These are phyloP conservation scores for Filosporella fistucella DNA, from an alignment of 495 filamentous ascomycete genomes.

Conservation along the genomic window DNA sequence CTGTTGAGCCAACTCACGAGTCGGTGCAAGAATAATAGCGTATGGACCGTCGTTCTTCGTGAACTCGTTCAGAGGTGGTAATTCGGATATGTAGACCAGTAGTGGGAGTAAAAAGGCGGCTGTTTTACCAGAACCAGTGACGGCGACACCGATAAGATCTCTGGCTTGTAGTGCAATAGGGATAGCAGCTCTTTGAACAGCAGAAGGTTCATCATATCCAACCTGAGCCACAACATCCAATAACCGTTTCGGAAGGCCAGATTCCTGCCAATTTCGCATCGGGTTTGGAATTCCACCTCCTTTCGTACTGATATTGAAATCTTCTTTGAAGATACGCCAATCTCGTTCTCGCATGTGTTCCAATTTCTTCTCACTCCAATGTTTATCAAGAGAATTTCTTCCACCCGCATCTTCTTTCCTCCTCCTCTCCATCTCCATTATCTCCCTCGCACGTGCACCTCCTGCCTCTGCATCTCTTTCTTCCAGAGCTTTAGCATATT, in stretches of 20 bases:
- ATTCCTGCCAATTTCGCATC: slow-evolving; percentile 94
- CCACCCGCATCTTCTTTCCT: slow-evolving; percentile 69
- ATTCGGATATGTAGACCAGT: slow-evolving; percentile 92
- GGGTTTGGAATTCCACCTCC: slow-evolving; percentile 86
- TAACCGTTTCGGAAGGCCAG: slow-evolving; percentile 70
- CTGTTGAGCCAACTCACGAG: slow-evolving; percentile 97
- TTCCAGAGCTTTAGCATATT: slow-evolving; percentile 75
- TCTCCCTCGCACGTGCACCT: slow-evolving; percentile 66
- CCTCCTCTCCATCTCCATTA: slow-evolving; percentile 84
- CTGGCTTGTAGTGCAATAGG: slow-evolving; percentile 90
- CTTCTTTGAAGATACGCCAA: slow-evolving; percentile 99
- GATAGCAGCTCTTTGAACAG: slow-evolving; percentile 91
- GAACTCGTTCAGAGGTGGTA: slow-evolving; percentile 78
- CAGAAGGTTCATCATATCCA: slow-evolving; percentile 89
- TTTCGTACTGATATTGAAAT: slow-evolving; percentile 95
- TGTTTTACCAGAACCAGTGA: slow-evolving; percentile 98
- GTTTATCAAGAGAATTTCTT: slow-evolving; percentile 70
- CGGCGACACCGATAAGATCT: slow-evolving; percentile 95
- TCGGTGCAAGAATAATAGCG: slow-evolving; percentile 92
- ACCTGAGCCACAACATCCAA: slow-evolving; percentile 80
- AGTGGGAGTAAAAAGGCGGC: slow-evolving; percentile 92
- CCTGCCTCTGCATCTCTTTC: slow-evolving; percentile 80
- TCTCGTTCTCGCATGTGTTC: slow-evolving; percentile 97
- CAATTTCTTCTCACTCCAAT: slow-evolving; percentile 96
- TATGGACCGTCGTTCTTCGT: slow-evolving; percentile 97